Conservation (phyloP, 331 rosid genomes). For the Prunus yedoensis region DNA sequence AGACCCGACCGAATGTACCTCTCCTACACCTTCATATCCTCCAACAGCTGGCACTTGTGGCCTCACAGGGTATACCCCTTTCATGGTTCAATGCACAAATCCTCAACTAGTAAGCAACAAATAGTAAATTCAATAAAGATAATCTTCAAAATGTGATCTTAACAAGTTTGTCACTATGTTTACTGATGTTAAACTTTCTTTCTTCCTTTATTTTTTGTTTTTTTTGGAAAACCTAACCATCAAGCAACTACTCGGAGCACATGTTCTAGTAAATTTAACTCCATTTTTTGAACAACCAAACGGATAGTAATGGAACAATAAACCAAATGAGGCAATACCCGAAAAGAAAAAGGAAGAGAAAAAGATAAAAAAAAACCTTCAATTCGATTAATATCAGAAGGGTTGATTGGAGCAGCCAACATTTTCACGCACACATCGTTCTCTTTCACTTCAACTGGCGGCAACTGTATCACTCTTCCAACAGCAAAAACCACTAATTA, state of each 20-base stretch:
- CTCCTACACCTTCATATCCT: constrained; percentile 94
- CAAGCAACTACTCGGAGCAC: not conserved
- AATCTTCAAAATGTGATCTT: not conserved
- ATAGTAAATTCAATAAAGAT: not conserved
- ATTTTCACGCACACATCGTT: constrained; percentile 90
- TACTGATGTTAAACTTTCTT: not conserved
- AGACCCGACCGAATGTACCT: constrained; percentile 68
- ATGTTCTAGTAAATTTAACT: not conserved
- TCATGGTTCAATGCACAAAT: constrained; percentile 7
- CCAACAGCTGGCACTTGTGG: constrained; percentile 88
- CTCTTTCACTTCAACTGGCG: constrained; percentile 63
- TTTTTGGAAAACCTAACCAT: not conserved
- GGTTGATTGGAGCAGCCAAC: constrained; percentile 89
- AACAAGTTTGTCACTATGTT: not conserved
- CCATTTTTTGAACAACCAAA: constrained; percentile 5
- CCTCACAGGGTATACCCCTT: constrained; percentile 87
- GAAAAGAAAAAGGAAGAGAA: not conserved
- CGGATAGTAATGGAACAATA: not conserved
- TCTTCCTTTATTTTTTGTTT: not conserved
- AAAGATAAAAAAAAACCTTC: constrained; percentile 45
- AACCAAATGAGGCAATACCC: not conserved
- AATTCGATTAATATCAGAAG: constrained; percentile 81
- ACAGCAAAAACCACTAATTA: not conserved
- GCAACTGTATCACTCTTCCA: constrained; percentile 50
- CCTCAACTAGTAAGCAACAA: constrained; percentile 15